These are phyloP conservation scores for Rhizopogon vinicolor DNA, from an alignment of 768 basidiomycete species.

Conservation along the genomic window DNA sequence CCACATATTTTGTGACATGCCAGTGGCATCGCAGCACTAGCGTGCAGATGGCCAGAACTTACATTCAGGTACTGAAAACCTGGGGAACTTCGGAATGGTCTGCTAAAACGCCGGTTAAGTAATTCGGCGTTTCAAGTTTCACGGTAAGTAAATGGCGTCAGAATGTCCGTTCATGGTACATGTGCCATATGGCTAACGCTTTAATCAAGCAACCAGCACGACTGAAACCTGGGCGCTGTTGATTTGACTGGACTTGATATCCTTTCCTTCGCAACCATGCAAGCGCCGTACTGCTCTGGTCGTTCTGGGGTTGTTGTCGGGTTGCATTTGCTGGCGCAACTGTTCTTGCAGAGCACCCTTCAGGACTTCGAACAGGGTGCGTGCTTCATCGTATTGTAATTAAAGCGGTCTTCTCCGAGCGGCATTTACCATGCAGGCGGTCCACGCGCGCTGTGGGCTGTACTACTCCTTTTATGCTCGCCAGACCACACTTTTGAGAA, in stretches of 20 bases:
- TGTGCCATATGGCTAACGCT: background rate
- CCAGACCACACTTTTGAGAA: background rate
- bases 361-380: background rate
- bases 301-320: too few species aligned
- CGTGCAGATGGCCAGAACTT: background rate
- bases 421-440: background rate
- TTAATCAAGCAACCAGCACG: background rate
- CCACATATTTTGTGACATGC: too few species aligned
- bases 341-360: background rate
- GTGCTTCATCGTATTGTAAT: background rate
- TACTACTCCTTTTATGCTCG: background rate
- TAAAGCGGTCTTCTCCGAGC: background rate
- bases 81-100: background rate
- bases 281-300: too few species aligned
- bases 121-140: background rate
- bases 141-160: background rate
- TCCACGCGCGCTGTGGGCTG: background rate
- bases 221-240: background rate
- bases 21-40: too few species aligned
- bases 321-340: background rate
- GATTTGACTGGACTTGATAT: background rate
- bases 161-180: background rate
- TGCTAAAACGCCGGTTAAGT: too few species aligned
- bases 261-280: background rate
- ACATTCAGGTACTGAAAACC: background rate